phyloP scores from a whole-genome alignment of 2,329 filamentous ascomycete species.

The Dryadomyces quercivorus region DNA sequence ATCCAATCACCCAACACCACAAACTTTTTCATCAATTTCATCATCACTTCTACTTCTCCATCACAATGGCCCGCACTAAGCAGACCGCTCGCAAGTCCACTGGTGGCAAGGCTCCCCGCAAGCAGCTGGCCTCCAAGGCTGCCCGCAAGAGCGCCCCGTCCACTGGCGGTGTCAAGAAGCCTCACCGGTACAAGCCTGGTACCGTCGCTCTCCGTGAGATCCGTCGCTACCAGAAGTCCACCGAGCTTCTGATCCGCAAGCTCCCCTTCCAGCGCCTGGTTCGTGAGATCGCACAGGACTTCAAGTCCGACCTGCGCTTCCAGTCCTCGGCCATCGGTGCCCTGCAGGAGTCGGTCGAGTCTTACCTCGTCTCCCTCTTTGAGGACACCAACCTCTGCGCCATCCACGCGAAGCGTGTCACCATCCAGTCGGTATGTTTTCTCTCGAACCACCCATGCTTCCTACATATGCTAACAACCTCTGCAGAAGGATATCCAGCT shows the following conservation, averaged over 20 bases:
- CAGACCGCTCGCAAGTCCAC: slow-evolving; percentile 65
- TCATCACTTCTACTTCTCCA: slow-evolving; percentile 15
- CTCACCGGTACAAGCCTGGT: slow-evolving; percentile 79
- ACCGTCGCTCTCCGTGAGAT: slow-evolving; percentile 98
- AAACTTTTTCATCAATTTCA: slow-evolving; percentile 18
- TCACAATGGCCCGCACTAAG: slow-evolving; percentile 52
- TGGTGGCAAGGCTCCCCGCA: slow-evolving; percentile 69
- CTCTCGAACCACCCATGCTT: background rate
- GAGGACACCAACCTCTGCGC: slow-evolving; percentile 98
- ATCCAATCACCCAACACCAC: slow-evolving; percentile 14
- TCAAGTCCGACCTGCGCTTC: slow-evolving; percentile 94
- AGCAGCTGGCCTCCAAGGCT: slow-evolving; percentile 99
- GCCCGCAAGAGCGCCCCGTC: slow-evolving; percentile 96
- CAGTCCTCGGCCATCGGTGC: slow-evolving; percentile 96
- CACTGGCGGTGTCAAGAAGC: slow-evolving; percentile 95
- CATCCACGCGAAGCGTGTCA: slow-evolving; percentile 98
- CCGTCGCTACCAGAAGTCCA: slow-evolving; percentile 94
- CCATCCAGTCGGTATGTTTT: slow-evolving; percentile 61
- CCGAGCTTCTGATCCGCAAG: slow-evolving; percentile 92
- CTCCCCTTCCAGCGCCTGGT: slow-evolving; percentile 96
- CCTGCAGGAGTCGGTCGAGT: slow-evolving; percentile 96
- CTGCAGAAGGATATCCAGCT: slow-evolving; percentile 85
- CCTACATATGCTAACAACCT: slow-evolving; percentile 21
- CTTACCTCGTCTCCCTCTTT: slow-evolving; percentile 95
- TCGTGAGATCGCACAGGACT: slow-evolving; percentile 91